Conservation (phyloP, 345 rosid species). For the Brassica carinata region DNA sequence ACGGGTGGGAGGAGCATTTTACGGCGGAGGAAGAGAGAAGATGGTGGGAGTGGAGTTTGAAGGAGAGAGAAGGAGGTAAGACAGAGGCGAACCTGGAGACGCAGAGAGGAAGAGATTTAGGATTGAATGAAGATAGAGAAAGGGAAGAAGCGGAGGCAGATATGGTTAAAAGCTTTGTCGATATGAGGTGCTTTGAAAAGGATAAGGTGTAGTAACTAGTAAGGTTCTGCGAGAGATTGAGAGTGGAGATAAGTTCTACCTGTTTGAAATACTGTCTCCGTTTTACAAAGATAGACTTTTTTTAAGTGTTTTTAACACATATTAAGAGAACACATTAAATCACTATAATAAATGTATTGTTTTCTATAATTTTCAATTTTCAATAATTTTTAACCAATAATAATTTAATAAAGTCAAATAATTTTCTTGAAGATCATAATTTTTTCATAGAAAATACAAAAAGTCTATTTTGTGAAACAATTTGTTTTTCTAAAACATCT, state of each 20-base stretch:
- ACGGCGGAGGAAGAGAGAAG: constrained; percentile 33
- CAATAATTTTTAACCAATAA: too few relatives aligned
- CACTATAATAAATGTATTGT: too few relatives aligned
- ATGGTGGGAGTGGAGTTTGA: constrained; percentile 41
- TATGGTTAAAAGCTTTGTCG: constrained; percentile 47
- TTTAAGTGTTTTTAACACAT: too few relatives aligned
- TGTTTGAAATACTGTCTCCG: too few relatives aligned
- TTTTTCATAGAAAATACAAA: too few relatives aligned
- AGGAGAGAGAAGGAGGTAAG: constrained; percentile 40
- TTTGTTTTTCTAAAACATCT: too few relatives aligned
- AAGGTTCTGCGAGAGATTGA: constrained; percentile 26
- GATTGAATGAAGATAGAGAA: constrained; percentile 54
- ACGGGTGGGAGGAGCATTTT: constrained; percentile 28
- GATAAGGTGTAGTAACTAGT: constrained; percentile 28
- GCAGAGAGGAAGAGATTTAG: constrained; percentile 48
- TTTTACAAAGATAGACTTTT: too few relatives aligned
- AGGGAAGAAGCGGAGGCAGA: constrained; percentile 68
- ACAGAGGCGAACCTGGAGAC: constrained; percentile 43
- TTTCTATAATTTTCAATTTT: too few relatives aligned
- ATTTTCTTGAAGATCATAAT: too few relatives aligned
- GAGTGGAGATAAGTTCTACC: constrained; percentile 11
- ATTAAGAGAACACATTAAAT: too few relatives aligned
- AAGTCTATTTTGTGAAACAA: too few relatives aligned
- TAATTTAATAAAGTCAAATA: too few relatives aligned
- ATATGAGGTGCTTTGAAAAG: neutral